Evolutionary conservation across 2,329 filamentous ascomycete species (phyloP).

Genomic region (Calonectria crousiana): DNA sequence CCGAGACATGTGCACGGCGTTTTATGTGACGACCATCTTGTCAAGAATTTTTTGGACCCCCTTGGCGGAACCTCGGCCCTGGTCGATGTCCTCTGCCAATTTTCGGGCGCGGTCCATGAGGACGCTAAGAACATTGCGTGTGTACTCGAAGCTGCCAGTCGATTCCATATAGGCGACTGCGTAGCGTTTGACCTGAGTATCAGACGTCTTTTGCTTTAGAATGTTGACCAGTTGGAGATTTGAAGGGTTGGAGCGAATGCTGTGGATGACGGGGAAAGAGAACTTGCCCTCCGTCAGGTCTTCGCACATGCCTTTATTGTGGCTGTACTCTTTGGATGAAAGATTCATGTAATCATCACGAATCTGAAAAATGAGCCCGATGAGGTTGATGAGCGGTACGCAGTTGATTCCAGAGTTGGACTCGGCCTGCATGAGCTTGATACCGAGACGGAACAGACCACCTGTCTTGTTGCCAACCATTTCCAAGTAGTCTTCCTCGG

Average conservation of each 20-base stretch:
- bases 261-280: conserved; percentile 94
- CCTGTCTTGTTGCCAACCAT: conserved; percentile 95
- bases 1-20: not conserved
- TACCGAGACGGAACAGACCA: conserved; percentile 84
- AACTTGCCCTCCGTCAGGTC: conserved; percentile 98
- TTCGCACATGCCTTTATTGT: conserved; percentile 94
- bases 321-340: conserved; percentile 77
- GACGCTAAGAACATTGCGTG: conserved; percentile 73
- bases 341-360: conserved; percentile 96
- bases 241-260: conserved; percentile 80
- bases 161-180: conserved; percentile 92
- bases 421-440: conserved; percentile 90
- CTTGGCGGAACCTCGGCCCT: conserved; percentile 65
- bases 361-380: conserved; percentile 91
- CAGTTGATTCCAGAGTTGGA: conserved; percentile 71
- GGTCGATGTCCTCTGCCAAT: conserved; percentile 74
- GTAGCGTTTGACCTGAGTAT: conserved; percentile 91
- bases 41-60: conserved; percentile 77
- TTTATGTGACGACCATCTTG: conserved; percentile 64
- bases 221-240: conserved; percentile 91
- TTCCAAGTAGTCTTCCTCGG: conserved; percentile 91
- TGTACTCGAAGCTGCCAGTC: conserved; percentile 92
- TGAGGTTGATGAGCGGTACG: conserved; percentile 84
- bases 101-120: conserved; percentile 73
- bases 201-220: conserved; percentile 86